Evolutionary conservation across 352 stramenopile species (phyloP), one percentile per base, ranked within the genome.

Genomic region (Plasmopara halstedii): DNA sequence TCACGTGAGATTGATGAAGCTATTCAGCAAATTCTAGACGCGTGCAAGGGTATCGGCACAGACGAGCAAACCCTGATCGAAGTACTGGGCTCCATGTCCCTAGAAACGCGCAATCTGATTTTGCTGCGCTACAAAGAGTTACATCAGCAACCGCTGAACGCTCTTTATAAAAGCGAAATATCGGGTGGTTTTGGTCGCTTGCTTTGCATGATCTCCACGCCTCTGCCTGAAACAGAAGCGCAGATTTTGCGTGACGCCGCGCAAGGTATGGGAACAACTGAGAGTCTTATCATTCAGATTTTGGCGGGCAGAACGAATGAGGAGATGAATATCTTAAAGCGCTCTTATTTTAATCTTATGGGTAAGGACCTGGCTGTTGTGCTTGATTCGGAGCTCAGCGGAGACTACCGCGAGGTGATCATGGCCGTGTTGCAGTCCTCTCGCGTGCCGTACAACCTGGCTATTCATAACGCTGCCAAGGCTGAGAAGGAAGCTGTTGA

Each of bases 291-390:
- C 52, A 61, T 83, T 9, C 72, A 81, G 62, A 73, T 91, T 44
- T 39, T 91, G 8, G 66, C 67, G 8, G 76, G 76, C 2, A 74
- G 79, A 40, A 77, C 79, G 19, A 86, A 87, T 44, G 73, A 82
- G n/a, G 79, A 91, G 47, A 83, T 91, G 62, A 62, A 57, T 46
- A 83, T 91, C 27, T 56, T 91, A 27, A 88, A 88, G 48, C 77
- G 83, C 46, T 66, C 70, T n/a, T 91, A 82, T 60, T 88, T 77
- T 36, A 66, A 72, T 23, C 42, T 85, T 29, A 74, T 75, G 41
- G 63, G 66, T n/a, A 75, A 85, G 37, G 79, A 91, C 26, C 39
- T 91, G 15, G 71, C 62, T 5, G 76, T 86, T 26, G 77, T 61
- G 9, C 39, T 88, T 18, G 83, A 61, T 58, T 67, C 70, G 19